Percentiles rank a stretch among this genome's conserved stretches.
Evolutionary conservation across 2,329 filamentous ascomycete species (phyloP).

Genomic region (Ceratocystis lukuohia): DNA sequence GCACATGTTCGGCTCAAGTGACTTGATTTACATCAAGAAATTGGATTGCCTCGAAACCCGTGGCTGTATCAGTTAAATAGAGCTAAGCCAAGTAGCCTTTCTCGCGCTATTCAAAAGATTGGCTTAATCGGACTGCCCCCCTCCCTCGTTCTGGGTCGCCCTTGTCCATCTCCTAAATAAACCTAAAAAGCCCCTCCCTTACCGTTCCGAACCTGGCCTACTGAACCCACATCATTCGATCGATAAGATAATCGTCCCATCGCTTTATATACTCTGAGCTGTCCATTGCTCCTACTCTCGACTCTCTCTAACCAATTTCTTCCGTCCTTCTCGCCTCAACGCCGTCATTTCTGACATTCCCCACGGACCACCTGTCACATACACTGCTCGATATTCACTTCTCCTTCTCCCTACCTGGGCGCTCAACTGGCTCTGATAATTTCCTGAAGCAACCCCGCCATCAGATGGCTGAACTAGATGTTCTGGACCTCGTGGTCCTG

Average conservation of each 20-base stretch:
- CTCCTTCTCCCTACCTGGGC: neutral
- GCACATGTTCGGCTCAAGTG: neutral
- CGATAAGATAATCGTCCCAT: neutral
- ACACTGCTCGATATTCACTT: neutral
- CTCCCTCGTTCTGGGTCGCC: neutral
- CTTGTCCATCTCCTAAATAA: neutral
- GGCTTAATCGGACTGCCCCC: neutral
- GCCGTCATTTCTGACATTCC: neutral
- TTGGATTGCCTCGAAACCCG: neutral
- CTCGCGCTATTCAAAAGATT: neutral
- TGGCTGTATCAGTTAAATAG: neutral
- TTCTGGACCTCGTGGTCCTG: slow-evolving; percentile 86
- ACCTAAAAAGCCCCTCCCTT: neutral
- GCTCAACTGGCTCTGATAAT: neutral
- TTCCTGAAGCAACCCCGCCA: slow-evolving; percentile 24
- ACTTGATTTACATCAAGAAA: neutral
- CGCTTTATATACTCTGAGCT: neutral
- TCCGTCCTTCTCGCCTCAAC: neutral
- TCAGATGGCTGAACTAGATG: slow-evolving; percentile 87
- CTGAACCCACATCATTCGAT: neutral
- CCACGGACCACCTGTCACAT: neutral
- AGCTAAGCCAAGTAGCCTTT: neutral
- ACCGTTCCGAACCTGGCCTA: neutral
- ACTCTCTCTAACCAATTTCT: neutral
- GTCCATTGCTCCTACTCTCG: neutral